These are phyloP conservation scores for Xylariaceae sp. DNA, from an alignment of 2,329 filamentous ascomycete genomes.

Conservation along the genomic window DNA sequence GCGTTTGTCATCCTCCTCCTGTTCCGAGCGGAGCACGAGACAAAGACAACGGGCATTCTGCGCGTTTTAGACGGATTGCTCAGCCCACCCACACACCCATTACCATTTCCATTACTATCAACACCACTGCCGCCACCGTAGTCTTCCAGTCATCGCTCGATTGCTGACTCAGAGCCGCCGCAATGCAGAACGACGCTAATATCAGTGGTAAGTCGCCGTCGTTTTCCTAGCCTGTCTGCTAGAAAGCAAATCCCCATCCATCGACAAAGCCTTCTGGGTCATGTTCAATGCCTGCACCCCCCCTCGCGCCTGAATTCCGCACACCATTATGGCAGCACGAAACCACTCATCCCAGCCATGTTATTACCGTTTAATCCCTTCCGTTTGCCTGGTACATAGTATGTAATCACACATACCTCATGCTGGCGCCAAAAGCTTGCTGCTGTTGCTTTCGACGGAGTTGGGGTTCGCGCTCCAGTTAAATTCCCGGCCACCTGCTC, in stretches of 20 bases:
- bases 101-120: too few relatives aligned
- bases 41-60: not conserved
- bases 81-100: too few relatives aligned
- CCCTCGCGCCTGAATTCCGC: slow-evolving; percentile 17
- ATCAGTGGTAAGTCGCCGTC: slow-evolving; percentile 24
- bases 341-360: slow-evolving; percentile 8
- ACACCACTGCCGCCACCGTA: not conserved
- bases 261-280: slow-evolving; percentile 12
- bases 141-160: slow-evolving; percentile 1
- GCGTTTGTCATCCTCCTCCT: slow-evolving; percentile 4
- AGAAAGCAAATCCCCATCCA: slow-evolving; percentile 17
- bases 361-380: slow-evolving; percentile 25
- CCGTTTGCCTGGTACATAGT: slow-evolving; percentile 3
- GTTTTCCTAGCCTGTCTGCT: slow-evolving; percentile 12
- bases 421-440: slow-evolving; percentile 23
- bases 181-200: slow-evolving; percentile 25
- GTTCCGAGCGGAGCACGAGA: slow-evolving; percentile 3
- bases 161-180: slow-evolving; percentile 28
- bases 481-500: slow-evolving; percentile 20
- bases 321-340: slow-evolving; percentile 9
- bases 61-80: not conserved
- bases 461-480: slow-evolving; percentile 24
- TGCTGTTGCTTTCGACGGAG: slow-evolving; percentile 21
- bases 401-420: slow-evolving; percentile 30
- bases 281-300: slow-evolving; percentile 14